These are phyloP conservation scores for Balansia obtecta DNA, from an alignment of 2,329 filamentous ascomycete genomes.

Conservation along the genomic window DNA sequence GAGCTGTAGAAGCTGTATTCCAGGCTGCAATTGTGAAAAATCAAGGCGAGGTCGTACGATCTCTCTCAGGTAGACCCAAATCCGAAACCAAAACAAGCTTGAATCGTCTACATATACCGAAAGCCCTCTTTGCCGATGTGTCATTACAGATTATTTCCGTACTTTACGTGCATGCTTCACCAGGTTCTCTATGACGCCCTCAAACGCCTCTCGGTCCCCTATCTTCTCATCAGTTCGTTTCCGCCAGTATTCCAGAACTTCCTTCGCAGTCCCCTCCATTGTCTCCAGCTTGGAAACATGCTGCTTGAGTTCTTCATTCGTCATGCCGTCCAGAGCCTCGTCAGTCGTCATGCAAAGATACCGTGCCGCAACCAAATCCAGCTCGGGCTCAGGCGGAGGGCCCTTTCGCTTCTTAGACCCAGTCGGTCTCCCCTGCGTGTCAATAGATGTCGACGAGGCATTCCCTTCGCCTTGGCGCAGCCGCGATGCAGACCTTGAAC, in stretches of 20 bases:
- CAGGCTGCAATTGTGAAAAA: background rate
- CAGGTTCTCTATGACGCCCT: constrained; percentile 92
- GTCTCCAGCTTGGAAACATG: constrained; percentile 61
- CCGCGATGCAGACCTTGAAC: constrained; percentile 36
- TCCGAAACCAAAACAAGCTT: constrained; percentile 8
- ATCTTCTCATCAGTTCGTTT: constrained; percentile 75
- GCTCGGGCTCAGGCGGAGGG: constrained; percentile 55
- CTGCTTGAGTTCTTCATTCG: constrained; percentile 57
- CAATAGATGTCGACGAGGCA: constrained; percentile 44
- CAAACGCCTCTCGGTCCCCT: constrained; percentile 85
- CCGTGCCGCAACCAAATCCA: constrained; percentile 68
- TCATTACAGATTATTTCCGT: constrained; percentile 45
- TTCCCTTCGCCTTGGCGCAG: constrained; percentile 36
- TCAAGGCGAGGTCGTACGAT: constrained; percentile 8
- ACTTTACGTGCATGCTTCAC: constrained; percentile 84
- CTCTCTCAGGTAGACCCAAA: constrained; percentile 8
- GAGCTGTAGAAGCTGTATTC: background rate
- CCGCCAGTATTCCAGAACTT: constrained; percentile 79
- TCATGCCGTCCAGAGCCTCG: constrained; percentile 69
- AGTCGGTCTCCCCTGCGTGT: constrained; percentile 43
- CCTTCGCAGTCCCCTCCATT: constrained; percentile 58
- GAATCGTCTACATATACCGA: background rate
- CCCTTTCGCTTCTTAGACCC: constrained; percentile 36
- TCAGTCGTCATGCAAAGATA: constrained; percentile 76
- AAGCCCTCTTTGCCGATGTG: background rate